phyloP scores from a whole-genome alignment of 257 asterid species.

The Ilex asprella region DNA sequence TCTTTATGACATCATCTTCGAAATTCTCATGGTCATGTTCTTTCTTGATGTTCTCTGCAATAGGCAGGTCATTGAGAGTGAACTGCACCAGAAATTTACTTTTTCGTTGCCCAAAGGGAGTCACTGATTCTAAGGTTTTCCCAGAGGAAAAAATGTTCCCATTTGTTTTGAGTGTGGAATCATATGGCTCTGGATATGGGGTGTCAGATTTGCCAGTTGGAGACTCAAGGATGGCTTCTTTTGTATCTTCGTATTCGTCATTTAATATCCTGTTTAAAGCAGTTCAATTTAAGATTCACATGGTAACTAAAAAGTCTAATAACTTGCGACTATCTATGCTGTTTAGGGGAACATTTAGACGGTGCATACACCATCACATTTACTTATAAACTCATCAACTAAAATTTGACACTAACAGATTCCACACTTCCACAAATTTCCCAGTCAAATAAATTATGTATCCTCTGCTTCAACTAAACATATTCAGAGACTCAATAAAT shows the following conservation, averaged over 20 bases:
- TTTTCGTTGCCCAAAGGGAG: slow-evolving; percentile 86
- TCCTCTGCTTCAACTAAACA: no score
- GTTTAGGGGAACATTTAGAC: no score
- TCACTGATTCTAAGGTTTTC: slow-evolving; percentile 54
- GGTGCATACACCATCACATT: no score
- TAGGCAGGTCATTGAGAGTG: slow-evolving; percentile 51
- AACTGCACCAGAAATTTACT: slow-evolving; percentile 72
- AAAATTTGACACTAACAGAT: no score
- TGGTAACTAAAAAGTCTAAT: no score
- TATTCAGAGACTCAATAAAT: no score
- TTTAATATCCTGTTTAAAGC: slow-evolving; percentile 46
- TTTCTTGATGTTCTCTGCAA: slow-evolving; percentile 30
- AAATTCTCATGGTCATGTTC: slow-evolving; percentile 38
- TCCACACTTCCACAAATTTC: no score
- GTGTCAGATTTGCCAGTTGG: slow-evolving; percentile 39
- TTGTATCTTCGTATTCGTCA: slow-evolving; percentile 45
- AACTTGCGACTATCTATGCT: no score
- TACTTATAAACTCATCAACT: no score
- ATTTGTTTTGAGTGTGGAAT: slow-evolving; percentile 44
- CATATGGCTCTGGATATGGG: slow-evolving; percentile 28
- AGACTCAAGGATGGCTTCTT: slow-evolving; percentile 41
- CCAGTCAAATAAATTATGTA: no score
- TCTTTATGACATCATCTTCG: slow-evolving; percentile 76
- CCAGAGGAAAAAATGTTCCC: slow-evolving; percentile 49
- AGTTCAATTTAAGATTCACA: no score